Percentiles rank a stretch among this genome's conserved stretches.
phyloP scores from a whole-genome alignment of 1,284 basidiomycete species.

The Pseudomicrostroma phylloplanum region DNA sequence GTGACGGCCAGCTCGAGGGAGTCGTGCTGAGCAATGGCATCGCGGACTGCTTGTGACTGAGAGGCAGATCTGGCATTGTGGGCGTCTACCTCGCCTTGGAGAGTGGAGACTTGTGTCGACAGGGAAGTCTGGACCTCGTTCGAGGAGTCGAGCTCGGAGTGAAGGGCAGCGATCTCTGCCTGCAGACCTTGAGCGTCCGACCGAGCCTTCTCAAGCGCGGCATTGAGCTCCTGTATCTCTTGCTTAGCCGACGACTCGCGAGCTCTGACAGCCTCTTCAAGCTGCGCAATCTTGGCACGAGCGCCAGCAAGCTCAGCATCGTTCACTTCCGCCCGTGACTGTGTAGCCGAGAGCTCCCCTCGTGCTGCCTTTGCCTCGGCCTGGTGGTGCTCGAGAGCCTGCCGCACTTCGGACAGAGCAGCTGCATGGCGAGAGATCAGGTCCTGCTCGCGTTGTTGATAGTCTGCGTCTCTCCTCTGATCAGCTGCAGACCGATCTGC shows the following conservation, averaged over 20 bases:
- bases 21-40: not conserved
- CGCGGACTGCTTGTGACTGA: not conserved
- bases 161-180: not conserved
- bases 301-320: not conserved
- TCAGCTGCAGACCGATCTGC: too few species aligned
- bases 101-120: not conserved
- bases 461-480: too few species aligned
- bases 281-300: not conserved
- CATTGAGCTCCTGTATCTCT: not conserved
- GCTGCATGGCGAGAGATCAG: too few species aligned
- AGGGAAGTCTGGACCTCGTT: not conserved
- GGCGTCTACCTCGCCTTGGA: not conserved
- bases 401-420: too few species aligned
- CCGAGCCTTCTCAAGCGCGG: not conserved
- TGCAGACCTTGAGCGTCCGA: not conserved
- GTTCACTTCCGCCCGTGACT: too few species aligned
- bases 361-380: too few species aligned
- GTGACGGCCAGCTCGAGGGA: slow-evolving; percentile 28
- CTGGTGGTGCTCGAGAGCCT: too few species aligned
- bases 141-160: not conserved
- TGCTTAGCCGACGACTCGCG: not conserved
- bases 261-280: not conserved
- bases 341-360: too few species aligned
- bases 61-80: not conserved
- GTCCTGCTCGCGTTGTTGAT: too few species aligned